Percentiles rank a stretch among this genome's conserved stretches.
Evolutionary conservation across 805 yeast species (phyloP).

Genomic region (Pichia phayaonensis): DNA sequence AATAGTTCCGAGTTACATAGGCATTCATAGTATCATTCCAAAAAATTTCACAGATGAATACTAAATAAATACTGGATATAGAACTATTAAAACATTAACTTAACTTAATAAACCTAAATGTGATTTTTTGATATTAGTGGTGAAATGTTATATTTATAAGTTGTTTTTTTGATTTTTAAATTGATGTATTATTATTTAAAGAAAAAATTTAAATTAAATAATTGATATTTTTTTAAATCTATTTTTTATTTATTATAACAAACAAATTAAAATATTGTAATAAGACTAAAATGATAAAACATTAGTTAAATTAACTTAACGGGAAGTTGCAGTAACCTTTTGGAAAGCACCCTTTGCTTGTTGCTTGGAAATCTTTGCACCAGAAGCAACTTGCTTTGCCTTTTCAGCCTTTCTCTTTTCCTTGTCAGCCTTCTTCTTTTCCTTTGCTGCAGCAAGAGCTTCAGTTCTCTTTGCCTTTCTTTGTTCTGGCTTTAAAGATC

Average conservation of each 20-base stretch:
- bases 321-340: constrained; percentile 94
- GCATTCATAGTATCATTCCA: no score
- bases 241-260: neutral
- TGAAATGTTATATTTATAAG: neutral
- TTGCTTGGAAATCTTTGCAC: constrained; percentile 86
- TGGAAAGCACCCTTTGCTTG: constrained; percentile 97
- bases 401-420: constrained; percentile 93
- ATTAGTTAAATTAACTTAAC: constrained; percentile 44
- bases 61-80: neutral
- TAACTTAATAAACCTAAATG: neutral
- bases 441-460: constrained; percentile 77
- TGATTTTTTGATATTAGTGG: neutral
- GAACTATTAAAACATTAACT: neutral
- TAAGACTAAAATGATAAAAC: neutral
- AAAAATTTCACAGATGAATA: no score
- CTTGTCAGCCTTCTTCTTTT: constrained; percentile 84
- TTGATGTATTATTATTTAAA: neutral
- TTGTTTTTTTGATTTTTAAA: neutral
- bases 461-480: constrained; percentile 97
- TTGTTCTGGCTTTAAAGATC: constrained; percentile 90
- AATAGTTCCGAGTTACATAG: neutral
- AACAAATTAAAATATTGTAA: neutral
- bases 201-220: neutral
- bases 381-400: constrained; percentile 73
- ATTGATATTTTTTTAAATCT: neutral